phyloP scores from a whole-genome alignment of 805 yeast genomes.

The Lipomyces yamanashiensis region DNA sequence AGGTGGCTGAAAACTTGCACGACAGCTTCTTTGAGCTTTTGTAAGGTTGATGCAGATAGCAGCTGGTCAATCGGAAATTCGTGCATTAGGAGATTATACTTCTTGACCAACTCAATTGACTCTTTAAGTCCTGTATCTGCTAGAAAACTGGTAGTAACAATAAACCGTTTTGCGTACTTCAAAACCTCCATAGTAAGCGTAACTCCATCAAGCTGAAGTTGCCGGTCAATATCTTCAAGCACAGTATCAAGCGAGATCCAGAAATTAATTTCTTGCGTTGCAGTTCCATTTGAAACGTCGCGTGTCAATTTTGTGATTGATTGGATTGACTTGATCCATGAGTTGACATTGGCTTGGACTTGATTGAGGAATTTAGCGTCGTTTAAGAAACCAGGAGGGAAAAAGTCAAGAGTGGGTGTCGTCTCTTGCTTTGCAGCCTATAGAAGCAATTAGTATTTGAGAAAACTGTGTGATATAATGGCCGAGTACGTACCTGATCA shows the following conservation, averaged over 20 bases:
- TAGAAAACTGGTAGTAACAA: slow-evolving; percentile 71
- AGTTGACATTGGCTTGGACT: slow-evolving; percentile 70
- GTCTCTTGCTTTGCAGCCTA: slow-evolving; percentile 36
- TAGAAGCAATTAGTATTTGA: not conserved
- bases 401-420: slow-evolving; percentile 40
- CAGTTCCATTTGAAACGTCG: slow-evolving; percentile 59
- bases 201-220: slow-evolving; percentile 60
- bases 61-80: slow-evolving; percentile 73
- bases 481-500: slow-evolving; percentile 41
- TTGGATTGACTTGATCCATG: slow-evolving; percentile 72
- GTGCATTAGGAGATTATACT: slow-evolving; percentile 65
- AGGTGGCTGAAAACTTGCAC: slow-evolving; percentile 61
- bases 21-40: slow-evolving; percentile 53
- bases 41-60: slow-evolving; percentile 52
- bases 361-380: slow-evolving; percentile 67
- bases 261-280: slow-evolving; percentile 66
- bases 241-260: slow-evolving; percentile 77
- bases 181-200: slow-evolving; percentile 62
- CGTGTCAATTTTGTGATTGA: slow-evolving; percentile 58
- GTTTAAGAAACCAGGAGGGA: slow-evolving; percentile 48
- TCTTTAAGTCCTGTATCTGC: slow-evolving; percentile 68
- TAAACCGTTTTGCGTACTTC: slow-evolving; percentile 74
- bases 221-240: slow-evolving; percentile 59
- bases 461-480: no score
- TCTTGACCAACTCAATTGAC: slow-evolving; percentile 48